Conservation (phyloP, 176 grass and related monocot species). For the Microstegium vimineum region DNA sequence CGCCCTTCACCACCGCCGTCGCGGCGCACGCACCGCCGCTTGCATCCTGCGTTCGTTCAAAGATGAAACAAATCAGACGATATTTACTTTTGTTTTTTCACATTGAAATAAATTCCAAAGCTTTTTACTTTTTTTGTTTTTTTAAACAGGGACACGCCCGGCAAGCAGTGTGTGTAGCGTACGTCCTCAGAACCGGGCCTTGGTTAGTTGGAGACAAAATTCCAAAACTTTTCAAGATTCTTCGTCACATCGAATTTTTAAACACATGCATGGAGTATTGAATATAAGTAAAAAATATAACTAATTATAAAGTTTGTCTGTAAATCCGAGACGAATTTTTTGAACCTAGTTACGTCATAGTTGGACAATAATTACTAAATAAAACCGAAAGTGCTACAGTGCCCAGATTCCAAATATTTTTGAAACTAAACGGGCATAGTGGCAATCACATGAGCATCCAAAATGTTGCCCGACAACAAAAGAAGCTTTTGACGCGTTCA, state of each 20-base stretch:
- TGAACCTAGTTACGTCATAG: too few species aligned
- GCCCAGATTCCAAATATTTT: too few species aligned
- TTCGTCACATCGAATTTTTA: too few species aligned
- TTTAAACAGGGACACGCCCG: background rate
- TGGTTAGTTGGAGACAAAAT: too few species aligned
- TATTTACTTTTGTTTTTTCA: background rate
- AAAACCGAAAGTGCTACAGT: too few species aligned
- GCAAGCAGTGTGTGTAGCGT: background rate
- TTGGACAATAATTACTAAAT: too few species aligned
- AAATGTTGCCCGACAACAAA: background rate
- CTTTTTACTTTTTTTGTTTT: background rate
- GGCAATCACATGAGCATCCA: background rate
- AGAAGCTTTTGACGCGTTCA: slow-evolving; percentile 39
- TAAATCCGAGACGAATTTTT: too few species aligned
- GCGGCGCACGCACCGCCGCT: slow-evolving; percentile 73
- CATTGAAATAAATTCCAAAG: background rate
- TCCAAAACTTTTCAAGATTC: too few species aligned
- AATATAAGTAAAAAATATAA: too few species aligned
- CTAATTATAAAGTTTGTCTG: too few species aligned
- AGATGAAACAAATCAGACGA: background rate
- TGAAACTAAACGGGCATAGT: too few species aligned
- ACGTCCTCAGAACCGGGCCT: background rate
- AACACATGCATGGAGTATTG: too few species aligned
- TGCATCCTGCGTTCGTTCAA: slow-evolving; percentile 28
- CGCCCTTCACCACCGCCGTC: slow-evolving; percentile 53